Evolutionary conservation across 345 rosid species (phyloP).

Genomic region (Angophora floribunda): DNA sequence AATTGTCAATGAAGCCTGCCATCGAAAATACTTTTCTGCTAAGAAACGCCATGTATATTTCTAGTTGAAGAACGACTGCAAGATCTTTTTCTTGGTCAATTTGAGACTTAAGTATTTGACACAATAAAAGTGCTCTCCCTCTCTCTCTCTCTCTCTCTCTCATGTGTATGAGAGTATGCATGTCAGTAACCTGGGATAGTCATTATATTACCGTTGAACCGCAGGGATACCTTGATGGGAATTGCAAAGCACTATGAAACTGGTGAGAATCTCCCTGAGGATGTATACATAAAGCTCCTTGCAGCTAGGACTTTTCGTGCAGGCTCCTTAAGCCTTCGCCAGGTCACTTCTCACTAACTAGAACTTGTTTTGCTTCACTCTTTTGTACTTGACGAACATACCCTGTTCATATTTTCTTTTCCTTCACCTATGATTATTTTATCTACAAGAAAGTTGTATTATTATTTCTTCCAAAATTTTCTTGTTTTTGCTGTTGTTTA

Average conservation of each 20-base stretch:
- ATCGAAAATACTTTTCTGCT: neutral
- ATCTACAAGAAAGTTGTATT: neutral
- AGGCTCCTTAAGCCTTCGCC: constrained; percentile 82
- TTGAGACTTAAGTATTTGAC: neutral
- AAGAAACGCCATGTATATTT: neutral
- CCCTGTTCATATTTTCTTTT: neutral
- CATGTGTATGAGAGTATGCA: neutral
- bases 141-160: neutral
- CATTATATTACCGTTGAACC: neutral
- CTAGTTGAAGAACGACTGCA: neutral
- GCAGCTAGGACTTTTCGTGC: constrained; percentile 92
- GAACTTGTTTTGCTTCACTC: neutral
- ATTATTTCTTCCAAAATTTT: neutral
- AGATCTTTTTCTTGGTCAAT: neutral
- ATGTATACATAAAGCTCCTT: constrained; percentile 66
- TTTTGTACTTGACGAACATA: neutral
- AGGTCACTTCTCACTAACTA: constrained; percentile 31
- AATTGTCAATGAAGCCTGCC: neutral
- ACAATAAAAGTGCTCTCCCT: neutral
- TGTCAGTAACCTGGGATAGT: neutral
- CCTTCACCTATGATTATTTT: neutral
- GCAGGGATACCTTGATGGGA: constrained; percentile 87
- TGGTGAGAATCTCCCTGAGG: constrained; percentile 81
- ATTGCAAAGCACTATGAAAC: constrained; percentile 86
- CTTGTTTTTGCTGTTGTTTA: neutral